Conservation (phyloP, 2,329 filamentous ascomycete species). For the Diaporthe caulivora region DNA sequence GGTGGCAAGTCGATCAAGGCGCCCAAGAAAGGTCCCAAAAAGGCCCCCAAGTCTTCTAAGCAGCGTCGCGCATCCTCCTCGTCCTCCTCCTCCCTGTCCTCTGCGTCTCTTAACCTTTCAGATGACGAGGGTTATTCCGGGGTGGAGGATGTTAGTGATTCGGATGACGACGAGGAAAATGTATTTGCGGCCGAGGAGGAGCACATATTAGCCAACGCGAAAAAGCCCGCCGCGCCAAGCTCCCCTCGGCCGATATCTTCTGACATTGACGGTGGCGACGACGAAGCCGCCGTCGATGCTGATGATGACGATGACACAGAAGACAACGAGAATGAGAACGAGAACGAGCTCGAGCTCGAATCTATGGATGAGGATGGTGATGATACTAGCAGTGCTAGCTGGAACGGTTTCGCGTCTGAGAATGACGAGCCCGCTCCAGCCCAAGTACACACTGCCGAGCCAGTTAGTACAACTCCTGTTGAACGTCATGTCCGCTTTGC, state of each 20-base stretch:
- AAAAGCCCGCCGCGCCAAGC: constrained; percentile 52
- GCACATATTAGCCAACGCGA: constrained; percentile 70
- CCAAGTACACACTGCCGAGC: constrained; percentile 31
- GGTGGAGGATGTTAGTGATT: constrained; percentile 84
- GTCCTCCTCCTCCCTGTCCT: constrained; percentile 67
- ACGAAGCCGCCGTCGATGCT: constrained; percentile 49
- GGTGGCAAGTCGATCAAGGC: constrained; percentile 40
- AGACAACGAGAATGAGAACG: constrained; percentile 54
- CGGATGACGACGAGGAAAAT: constrained; percentile 81
- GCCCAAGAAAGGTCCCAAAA: constrained; percentile 34
- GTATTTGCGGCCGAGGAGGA: constrained; percentile 83
- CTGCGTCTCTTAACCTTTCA: constrained; percentile 68
- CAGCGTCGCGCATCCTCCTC: constrained; percentile 64
- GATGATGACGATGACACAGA: constrained; percentile 52
- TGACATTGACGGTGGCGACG: constrained; percentile 49
- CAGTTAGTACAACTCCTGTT: constrained; percentile 40
- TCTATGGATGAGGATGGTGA: constrained; percentile 55
- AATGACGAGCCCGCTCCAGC: constrained; percentile 33
- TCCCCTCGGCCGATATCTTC: constrained; percentile 63
- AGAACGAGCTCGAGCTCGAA: constrained; percentile 51
- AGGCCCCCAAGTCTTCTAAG: constrained; percentile 33
- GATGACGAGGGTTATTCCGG: constrained; percentile 80
- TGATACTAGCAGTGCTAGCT: constrained; percentile 57
- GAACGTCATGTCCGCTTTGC: constrained; percentile 82
- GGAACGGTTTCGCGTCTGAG: constrained; percentile 59